These are phyloP conservation scores for Balansia obtecta DNA, from an alignment of 2,329 filamentous ascomycete species.

Conservation along the genomic window DNA sequence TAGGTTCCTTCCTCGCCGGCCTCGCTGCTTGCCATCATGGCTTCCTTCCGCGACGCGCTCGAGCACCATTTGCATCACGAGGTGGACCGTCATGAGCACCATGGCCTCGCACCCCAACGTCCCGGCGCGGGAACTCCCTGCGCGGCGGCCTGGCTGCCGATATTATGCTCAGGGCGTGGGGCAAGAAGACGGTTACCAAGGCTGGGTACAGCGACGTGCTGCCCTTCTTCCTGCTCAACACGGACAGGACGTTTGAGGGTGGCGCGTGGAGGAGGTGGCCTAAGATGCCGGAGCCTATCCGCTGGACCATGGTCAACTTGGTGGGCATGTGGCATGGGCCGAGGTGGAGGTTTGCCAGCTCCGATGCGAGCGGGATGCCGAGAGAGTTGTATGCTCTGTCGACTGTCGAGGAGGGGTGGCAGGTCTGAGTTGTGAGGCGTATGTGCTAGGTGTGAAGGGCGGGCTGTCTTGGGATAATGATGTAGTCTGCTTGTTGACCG, in stretches of 20 bases:
- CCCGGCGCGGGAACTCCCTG: conserved; percentile 31
- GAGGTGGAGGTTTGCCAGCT: conserved; percentile 56
- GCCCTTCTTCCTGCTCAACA: conserved; percentile 52
- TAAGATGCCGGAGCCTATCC: conserved; percentile 47
- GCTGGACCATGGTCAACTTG: conserved; percentile 47
- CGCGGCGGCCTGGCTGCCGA: conserved; percentile 32
- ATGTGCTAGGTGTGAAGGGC: neutral
- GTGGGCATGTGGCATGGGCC: conserved; percentile 41
- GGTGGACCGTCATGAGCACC: conserved; percentile 35
- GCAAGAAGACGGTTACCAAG: conserved; percentile 50
- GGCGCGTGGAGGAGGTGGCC: conserved; percentile 51
- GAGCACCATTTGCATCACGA: conserved; percentile 43
- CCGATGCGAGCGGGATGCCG: conserved; percentile 38
- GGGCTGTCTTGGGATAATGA: neutral
- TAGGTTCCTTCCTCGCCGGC: conserved; percentile 37
- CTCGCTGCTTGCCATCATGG: conserved; percentile 37
- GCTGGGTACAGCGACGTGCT: conserved; percentile 46
- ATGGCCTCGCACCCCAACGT: conserved; percentile 38
- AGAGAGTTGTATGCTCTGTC: conserved; percentile 39
- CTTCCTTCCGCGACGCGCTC: conserved; percentile 36
- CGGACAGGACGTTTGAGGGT: conserved; percentile 46
- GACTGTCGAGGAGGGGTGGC: neutral
- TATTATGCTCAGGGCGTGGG: conserved; percentile 46
- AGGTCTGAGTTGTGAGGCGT: conserved; percentile 5
- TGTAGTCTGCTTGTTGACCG: neutral